Conservation (phyloP, 495 filamentous ascomycete genomes). For the Corynascus novoguineensis region DNA sequence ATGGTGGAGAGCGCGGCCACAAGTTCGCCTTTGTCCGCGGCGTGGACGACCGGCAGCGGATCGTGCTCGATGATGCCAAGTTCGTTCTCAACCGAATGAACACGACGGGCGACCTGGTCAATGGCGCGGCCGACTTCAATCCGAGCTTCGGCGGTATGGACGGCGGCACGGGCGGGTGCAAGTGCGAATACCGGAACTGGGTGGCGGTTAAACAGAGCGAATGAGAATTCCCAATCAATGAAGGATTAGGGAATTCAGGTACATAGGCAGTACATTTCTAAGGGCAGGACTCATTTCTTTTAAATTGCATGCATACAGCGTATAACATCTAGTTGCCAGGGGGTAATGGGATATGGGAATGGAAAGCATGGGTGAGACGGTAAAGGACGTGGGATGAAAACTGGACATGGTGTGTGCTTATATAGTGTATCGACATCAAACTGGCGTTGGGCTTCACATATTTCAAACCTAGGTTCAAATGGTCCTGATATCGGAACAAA, state of each 20-base stretch:
- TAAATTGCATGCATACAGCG: too few relatives aligned
- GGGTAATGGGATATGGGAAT: too few relatives aligned
- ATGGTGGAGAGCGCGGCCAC: constrained; percentile 56
- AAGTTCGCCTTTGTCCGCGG: constrained; percentile 71
- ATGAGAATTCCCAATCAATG: too few relatives aligned
- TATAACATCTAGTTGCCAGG: too few relatives aligned
- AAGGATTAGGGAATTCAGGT: background rate
- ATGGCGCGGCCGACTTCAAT: constrained; percentile 43
- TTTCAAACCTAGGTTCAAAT: background rate
- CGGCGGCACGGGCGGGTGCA: constrained; percentile 68
- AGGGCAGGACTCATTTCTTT: background rate
- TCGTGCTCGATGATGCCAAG: constrained; percentile 47
- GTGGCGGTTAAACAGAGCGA: constrained; percentile 23
- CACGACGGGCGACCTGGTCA: constrained; percentile 57
- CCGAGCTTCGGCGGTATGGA: constrained; percentile 54
- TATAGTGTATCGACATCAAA: constrained; percentile 11
- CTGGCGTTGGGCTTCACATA: constrained; percentile 1
- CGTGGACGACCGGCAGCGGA: constrained; percentile 48
- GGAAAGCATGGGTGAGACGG: too few relatives aligned
- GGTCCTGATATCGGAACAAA: too few relatives aligned
- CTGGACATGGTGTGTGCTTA: background rate
- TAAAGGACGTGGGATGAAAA: too few relatives aligned
- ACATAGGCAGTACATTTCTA: too few relatives aligned
- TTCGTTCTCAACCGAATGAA: constrained; percentile 55
- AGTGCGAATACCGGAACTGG: constrained; percentile 70